Base-by-base conservation (phyloP, 1,284 basidiomycete species). In the Fomes fomentarius region DNA sequence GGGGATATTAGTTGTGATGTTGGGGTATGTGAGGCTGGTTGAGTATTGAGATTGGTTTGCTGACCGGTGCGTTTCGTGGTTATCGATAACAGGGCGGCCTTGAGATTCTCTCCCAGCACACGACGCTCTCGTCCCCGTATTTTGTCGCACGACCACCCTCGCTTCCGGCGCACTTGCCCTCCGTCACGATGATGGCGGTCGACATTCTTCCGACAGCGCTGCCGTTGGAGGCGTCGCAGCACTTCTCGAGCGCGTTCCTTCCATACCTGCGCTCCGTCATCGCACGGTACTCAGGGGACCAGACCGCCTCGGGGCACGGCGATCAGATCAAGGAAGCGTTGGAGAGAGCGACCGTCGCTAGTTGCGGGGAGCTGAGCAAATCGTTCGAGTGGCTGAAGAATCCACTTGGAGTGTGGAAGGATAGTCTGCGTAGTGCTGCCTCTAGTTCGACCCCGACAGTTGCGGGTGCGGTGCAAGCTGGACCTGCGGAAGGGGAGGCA, bases 1-100 rank as follows among this genome's bases (percentile, higher is more conserved):
- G 91, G 91, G 6, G 94, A 96, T 65, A 88, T 96, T 33, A 92
- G 85, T 55, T 95, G 93, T 65, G 93, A 96, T 67, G 77, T 94
- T 15, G 81, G 84, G 67, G 91, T 89, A 50, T 34, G 75, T 65
- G n/a, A n/a, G n/a, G n/a, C n/a, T n/a, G n/a, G n/a, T n/a, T n/a
- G n/a, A n/a, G n/a, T n/a, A n/a, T n/a, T n/a, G n/a, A n/a, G n/a
- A n/a, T n/a, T n/a, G n/a, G n/a, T n/a, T n/a, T n/a, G n/a, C n/a
- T n/a, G n/a, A n/a, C n/a, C n/a, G n/a, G n/a, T n/a, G n/a, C n/a
- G n/a, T n/a, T n/a, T n/a, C n/a, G n/a, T n/a, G n/a, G n/a, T n/a
- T n/a, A n/a, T 6, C 28, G 28, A 30, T 30, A 33, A 10, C 22
- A 91, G 84, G 94, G 94, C 25, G 92, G 91, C 4, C 79, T 96